phyloP scores from a whole-genome alignment of 78 protist species.

The Dictyostelium intermedium region DNA sequence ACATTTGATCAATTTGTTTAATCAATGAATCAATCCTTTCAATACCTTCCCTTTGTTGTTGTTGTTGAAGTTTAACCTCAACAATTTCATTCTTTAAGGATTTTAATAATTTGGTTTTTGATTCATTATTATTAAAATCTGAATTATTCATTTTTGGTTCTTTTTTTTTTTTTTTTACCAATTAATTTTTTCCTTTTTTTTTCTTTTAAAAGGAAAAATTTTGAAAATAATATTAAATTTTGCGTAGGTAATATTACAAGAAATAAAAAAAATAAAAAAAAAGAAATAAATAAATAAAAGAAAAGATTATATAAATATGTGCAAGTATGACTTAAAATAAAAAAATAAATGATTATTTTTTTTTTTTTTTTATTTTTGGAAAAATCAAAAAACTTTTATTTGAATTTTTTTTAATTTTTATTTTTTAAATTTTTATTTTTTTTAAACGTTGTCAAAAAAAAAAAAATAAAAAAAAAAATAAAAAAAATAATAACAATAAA shows the following conservation, averaged over 20 bases:
- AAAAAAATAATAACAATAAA: too few species aligned
- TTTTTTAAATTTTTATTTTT: too few species aligned
- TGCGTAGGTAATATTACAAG: slow-evolving; percentile 7
- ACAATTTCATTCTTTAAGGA: slow-evolving; percentile 67
- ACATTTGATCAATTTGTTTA: slow-evolving; percentile 26
- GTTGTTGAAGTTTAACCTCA: slow-evolving; percentile 56
- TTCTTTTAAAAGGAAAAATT: background rate
- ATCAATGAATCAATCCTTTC: slow-evolving; percentile 23
- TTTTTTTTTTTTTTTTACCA: background rate
- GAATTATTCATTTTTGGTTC: background rate
- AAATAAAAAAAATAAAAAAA: background rate
- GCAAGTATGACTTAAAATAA: too few species aligned
- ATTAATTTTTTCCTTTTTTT: too few species aligned
- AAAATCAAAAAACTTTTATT: too few species aligned
- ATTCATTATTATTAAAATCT: slow-evolving; percentile 21
- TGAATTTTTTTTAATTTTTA: too few species aligned
- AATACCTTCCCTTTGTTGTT: background rate
- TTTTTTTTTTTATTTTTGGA: too few species aligned
- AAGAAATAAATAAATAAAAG: background rate
- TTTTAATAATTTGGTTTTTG: slow-evolving; percentile 64
- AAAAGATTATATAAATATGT: background rate
- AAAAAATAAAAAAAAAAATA: too few species aligned
- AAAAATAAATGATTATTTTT: too few species aligned
- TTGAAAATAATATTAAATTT: background rate
- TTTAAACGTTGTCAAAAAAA: too few species aligned